These are phyloP conservation scores for Penicillium coprophilum DNA, from an alignment of 495 filamentous ascomycete genomes.

Conservation along the genomic window DNA sequence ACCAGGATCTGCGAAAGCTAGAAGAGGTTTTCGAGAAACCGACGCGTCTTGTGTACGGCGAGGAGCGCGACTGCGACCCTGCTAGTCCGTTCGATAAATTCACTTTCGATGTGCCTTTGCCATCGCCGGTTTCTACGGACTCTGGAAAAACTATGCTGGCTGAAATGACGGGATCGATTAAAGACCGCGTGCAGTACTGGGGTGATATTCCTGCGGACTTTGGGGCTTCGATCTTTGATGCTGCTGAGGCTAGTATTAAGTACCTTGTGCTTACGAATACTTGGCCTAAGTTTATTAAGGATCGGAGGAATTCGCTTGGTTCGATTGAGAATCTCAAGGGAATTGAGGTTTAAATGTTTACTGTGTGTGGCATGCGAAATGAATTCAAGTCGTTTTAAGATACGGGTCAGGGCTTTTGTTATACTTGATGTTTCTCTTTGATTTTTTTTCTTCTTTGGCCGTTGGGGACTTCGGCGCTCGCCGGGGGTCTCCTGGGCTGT, in stretches of 20 bases:
- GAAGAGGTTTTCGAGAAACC: conserved; percentile 51
- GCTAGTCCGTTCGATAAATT: conserved; percentile 36
- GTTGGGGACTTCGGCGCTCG: not conserved
- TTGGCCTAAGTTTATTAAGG: conserved; percentile 62
- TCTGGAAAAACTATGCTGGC: conserved; percentile 22
- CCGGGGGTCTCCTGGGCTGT: not conserved
- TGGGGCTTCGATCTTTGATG: conserved; percentile 54
- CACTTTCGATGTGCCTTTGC: conserved; percentile 16
- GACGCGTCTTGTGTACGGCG: conserved; percentile 35
- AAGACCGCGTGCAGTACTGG: conserved; percentile 34
- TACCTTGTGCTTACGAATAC: conserved; percentile 69
- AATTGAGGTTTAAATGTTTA: conserved; percentile 12
- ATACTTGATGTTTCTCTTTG: not conserved
- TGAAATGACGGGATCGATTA: conserved; percentile 15
- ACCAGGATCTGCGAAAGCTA: conserved; percentile 45
- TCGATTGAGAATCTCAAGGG: conserved; percentile 18
- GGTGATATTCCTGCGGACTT: conserved; percentile 52
- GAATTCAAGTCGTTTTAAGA: conserved; percentile 8
- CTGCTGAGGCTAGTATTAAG: conserved; percentile 61
- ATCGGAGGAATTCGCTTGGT: conserved; percentile 18
- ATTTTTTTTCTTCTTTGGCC: not conserved
- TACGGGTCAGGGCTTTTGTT: conserved; percentile 3
- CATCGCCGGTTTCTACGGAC: conserved; percentile 24
- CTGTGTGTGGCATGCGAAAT: conserved; percentile 13
- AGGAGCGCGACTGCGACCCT: conserved; percentile 29